These are phyloP conservation scores for Baorangia bicolor DNA, from an alignment of 768 basidiomycete species.

Conservation along the genomic window DNA sequence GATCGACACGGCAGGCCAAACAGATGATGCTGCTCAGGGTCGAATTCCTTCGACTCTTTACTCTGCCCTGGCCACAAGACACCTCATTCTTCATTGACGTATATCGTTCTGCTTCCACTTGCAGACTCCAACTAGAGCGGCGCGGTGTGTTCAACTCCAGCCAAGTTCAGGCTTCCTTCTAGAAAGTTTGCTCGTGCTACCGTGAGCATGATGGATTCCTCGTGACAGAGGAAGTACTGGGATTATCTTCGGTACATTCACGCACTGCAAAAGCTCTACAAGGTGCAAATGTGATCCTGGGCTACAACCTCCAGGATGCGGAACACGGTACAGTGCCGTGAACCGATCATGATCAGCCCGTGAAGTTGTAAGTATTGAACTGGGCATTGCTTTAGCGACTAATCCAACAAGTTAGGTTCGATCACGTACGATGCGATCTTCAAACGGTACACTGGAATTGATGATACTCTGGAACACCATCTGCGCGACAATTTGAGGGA, in stretches of 20 bases:
- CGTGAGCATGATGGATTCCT: neutral
- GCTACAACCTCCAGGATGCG: neutral
- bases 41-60: too few relatives aligned
- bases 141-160: neutral
- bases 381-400: neutral
- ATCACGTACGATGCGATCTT: constrained; percentile 23
- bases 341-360: neutral
- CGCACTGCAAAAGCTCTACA: neutral
- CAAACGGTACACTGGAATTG: constrained; percentile 23
- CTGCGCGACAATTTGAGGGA: constrained; percentile 26
- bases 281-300: neutral
- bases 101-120: neutral
- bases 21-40: too few relatives aligned
- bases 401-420: too few relatives aligned
- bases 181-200: neutral
- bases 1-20: too few relatives aligned
- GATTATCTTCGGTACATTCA: neutral
- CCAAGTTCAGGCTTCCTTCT: neutral
- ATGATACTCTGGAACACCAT: constrained; percentile 18
- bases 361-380: constrained; percentile 11
- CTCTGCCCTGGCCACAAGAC: too few relatives aligned
- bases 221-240: too few relatives aligned
- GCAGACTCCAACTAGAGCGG: neutral
- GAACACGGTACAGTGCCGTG: neutral
- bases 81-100: too few relatives aligned